Conservation (phyloP, 169 alveolate genomes). For the Babesia bovis region DNA sequence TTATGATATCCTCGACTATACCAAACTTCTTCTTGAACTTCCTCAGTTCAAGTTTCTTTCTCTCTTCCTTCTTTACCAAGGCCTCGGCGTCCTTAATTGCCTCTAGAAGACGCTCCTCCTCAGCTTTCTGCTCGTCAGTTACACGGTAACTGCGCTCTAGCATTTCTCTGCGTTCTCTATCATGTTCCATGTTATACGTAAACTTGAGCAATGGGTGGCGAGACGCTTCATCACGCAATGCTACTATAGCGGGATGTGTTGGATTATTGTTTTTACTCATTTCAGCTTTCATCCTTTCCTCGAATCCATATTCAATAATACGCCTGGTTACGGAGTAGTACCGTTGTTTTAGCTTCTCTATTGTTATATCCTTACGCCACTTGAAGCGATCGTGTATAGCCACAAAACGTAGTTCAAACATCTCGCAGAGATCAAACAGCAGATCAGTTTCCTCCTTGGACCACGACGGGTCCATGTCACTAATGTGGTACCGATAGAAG, state of each 20-base stretch:
- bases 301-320: slow-evolving; percentile 76
- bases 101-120: slow-evolving; percentile 68
- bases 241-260: slow-evolving; percentile 73
- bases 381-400: slow-evolving; percentile 80
- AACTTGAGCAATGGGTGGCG: slow-evolving; percentile 82
- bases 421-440: slow-evolving; percentile 82
- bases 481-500: slow-evolving; percentile 62
- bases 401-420: slow-evolving; percentile 80
- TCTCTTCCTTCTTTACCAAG: slow-evolving; percentile 67
- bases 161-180: slow-evolving; percentile 77
- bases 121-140: slow-evolving; percentile 66
- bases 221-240: slow-evolving; percentile 78
- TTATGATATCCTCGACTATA: slow-evolving; percentile 68
- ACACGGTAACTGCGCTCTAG: slow-evolving; percentile 71
- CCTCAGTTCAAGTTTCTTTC: slow-evolving; percentile 70
- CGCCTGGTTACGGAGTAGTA: slow-evolving; percentile 81
- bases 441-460: slow-evolving; percentile 83
- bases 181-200: slow-evolving; percentile 80
- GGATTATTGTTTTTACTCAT: slow-evolving; percentile 73
- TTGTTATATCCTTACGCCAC: slow-evolving; percentile 71
- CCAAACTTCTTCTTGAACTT: slow-evolving; percentile 70
- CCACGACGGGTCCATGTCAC: slow-evolving; percentile 73
- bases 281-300: slow-evolving; percentile 79
- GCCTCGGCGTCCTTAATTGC: slow-evolving; percentile 73
- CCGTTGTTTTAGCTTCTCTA: slow-evolving; percentile 82